Percentiles rank a stretch among this genome's conserved stretches.
These are phyloP conservation scores for Leccinum incarnatum DNA, from an alignment of 768 basidiomycete genomes.

Conservation along the genomic window DNA sequence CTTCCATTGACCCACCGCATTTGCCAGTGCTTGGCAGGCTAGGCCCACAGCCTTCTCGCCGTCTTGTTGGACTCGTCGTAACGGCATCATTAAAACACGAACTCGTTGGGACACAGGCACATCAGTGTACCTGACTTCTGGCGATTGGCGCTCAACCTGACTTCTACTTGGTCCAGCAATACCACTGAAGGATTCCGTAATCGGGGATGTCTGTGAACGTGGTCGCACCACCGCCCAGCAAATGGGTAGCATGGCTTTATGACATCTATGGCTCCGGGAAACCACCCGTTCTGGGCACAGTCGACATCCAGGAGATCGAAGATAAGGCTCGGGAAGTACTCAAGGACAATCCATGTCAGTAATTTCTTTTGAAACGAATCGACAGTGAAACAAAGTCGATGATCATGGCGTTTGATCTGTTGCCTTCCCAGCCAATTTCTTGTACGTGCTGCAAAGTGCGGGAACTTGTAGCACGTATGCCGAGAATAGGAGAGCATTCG, in stretches of 20 bases:
- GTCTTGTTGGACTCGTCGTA: neutral
- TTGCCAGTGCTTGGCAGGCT: neutral
- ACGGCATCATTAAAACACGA: neutral
- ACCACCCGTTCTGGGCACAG: conserved; percentile 47
- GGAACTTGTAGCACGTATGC: conserved; percentile 62
- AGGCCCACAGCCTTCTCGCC: neutral
- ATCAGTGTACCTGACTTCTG: neutral
- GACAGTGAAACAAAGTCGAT: neutral
- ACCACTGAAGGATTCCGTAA: neutral
- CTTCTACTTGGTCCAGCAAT: neutral
- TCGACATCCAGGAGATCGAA: conserved; percentile 62
- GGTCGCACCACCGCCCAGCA: conserved; percentile 20
- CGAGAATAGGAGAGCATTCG: conserved; percentile 60
- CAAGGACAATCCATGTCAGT: conserved; percentile 52
- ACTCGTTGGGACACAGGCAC: neutral
- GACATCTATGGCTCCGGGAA: conserved; percentile 23
- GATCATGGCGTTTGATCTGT: neutral
- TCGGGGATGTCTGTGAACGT: conserved; percentile 19
- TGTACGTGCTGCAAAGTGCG: conserved; percentile 69
- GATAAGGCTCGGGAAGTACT: conserved; percentile 58
- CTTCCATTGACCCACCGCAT: neutral
- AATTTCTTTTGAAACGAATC: neutral
- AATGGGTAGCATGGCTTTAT: conserved; percentile 21
- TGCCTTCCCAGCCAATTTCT: conserved; percentile 50
- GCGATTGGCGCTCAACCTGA: neutral